These are phyloP conservation scores for Durotheca rogersii DNA, from an alignment of 495 filamentous ascomycete species.

Conservation along the genomic window DNA sequence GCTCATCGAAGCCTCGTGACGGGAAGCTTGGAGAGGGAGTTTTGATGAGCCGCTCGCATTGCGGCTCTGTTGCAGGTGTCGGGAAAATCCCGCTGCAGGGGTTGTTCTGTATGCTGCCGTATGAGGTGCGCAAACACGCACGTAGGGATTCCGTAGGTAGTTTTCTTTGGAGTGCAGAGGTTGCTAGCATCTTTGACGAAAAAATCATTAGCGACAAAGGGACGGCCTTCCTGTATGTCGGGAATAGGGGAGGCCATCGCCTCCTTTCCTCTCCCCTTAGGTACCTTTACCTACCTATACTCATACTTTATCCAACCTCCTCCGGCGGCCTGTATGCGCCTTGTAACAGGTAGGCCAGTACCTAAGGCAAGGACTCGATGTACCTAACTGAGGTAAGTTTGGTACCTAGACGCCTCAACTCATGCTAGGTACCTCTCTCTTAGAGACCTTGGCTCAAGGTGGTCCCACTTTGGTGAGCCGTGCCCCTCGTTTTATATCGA, in stretches of 20 bases:
- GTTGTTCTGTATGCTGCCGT: conserved; percentile 23
- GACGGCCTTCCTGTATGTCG: neutral
- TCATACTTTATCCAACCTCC: too few relatives aligned
- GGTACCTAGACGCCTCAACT: too few relatives aligned
- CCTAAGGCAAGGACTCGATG: too few relatives aligned
- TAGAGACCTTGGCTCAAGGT: too few relatives aligned
- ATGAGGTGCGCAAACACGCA: conserved; percentile 13
- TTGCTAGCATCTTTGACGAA: conserved; percentile 22
- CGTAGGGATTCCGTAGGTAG: conserved; percentile 17
- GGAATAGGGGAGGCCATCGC: neutral
- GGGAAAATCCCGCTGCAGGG: conserved; percentile 10
- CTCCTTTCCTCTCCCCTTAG: neutral
- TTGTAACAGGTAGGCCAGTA: too few relatives aligned
- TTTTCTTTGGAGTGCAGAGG: conserved; percentile 26
- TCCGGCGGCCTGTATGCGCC: too few relatives aligned
- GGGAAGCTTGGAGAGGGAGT: conserved; percentile 1
- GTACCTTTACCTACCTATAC: neutral
- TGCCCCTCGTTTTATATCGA: too few relatives aligned
- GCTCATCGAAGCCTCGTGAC: conserved; percentile 5
- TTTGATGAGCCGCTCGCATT: conserved; percentile 12
- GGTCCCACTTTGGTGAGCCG: too few relatives aligned
- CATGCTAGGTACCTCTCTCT: too few relatives aligned
- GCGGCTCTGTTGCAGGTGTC: conserved; percentile 9
- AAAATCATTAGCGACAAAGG: conserved; percentile 24
- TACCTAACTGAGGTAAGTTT: neutral